These are phyloP conservation scores for Rhizophagus clarus DNA, from an alignment of 192 early-diverging fungal genomes.

Conservation along the genomic window DNA sequence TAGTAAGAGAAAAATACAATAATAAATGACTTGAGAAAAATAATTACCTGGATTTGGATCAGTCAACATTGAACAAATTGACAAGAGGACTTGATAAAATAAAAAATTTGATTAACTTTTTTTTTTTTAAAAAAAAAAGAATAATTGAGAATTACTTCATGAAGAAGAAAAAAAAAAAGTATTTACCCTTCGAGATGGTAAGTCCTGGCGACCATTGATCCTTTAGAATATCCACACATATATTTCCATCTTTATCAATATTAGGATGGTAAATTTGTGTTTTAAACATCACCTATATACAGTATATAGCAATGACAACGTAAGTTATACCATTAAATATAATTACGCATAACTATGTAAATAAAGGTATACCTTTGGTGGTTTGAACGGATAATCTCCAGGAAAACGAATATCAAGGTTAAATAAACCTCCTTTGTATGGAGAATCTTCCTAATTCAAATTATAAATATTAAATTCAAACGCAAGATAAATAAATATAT, in stretches of 20 bases:
- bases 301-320: background rate
- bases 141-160: too few relatives aligned
- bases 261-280: slow-evolving; percentile 99
- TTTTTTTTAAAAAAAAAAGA: background rate
- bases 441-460: slow-evolving; percentile 74
- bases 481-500: too few relatives aligned
- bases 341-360: background rate
- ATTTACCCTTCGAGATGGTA: slow-evolving; percentile 94
- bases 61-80: slow-evolving; percentile 97
- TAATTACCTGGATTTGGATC: slow-evolving; percentile 89
- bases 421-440: slow-evolving; percentile 93
- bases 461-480: background rate
- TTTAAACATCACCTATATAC: slow-evolving; percentile 93
- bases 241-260: slow-evolving; percentile 97
- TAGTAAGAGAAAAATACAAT: too few relatives aligned
- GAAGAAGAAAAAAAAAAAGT: too few relatives aligned
- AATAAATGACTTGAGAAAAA: too few relatives aligned
- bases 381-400: slow-evolving; percentile 97
- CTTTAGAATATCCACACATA: slow-evolving; percentile 97
- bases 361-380: slow-evolving; percentile 76
- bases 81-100: slow-evolving; percentile 77
- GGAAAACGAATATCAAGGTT: slow-evolving; percentile 98
- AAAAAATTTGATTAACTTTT: background rate
- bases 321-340: background rate
- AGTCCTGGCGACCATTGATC: slow-evolving; percentile 99